Evolutionary conservation across 2,329 filamentous ascomycete genomes (phyloP).

Genomic region (Paracoccidioides brasiliensis): DNA sequence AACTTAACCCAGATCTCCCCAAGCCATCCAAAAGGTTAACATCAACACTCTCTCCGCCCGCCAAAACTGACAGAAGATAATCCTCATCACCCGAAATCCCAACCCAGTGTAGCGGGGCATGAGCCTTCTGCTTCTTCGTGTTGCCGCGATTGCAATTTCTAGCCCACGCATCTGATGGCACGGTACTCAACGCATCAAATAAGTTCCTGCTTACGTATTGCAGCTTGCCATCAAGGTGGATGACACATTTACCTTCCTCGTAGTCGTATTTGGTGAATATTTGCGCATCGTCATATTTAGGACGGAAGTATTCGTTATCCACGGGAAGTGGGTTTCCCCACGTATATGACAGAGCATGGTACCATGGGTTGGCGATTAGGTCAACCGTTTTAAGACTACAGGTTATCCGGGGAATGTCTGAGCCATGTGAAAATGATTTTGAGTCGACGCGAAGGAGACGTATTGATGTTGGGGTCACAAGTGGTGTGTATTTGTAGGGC

Average conservation of each 20-base stretch:
- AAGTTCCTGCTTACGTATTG: constrained; percentile 5
- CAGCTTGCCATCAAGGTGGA: constrained; percentile 3
- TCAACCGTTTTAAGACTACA: constrained; percentile 7
- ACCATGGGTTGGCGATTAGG: constrained; percentile 1
- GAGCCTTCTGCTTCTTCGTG: neutral
- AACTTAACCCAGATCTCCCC: constrained; percentile 1
- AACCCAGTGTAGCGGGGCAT: neutral
- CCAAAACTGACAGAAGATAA: neutral
- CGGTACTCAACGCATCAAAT: constrained; percentile 2
- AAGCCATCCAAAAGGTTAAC: neutral
- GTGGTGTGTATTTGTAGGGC: neutral
- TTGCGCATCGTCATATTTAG: neutral
- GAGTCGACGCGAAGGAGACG: constrained; percentile 5
- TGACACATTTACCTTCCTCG: neutral
- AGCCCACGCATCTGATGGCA: constrained; percentile 6
- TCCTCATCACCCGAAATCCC: neutral
- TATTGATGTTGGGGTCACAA: constrained; percentile 5
- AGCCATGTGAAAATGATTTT: neutral
- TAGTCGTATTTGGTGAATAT: neutral
- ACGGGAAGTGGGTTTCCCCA: constrained; percentile 7
- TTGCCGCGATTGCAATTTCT: constrained; percentile 1
- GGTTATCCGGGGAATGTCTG: neutral
- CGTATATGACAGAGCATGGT: constrained; percentile 9
- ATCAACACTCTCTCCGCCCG: neutral
- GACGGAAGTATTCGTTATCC: constrained; percentile 2